A percentile compares a stretch with the other conserved stretches of the same genome.
Evolutionary conservation across 805 yeast species (phyloP).

Genomic region (Saturnispora zaruensis): DNA sequence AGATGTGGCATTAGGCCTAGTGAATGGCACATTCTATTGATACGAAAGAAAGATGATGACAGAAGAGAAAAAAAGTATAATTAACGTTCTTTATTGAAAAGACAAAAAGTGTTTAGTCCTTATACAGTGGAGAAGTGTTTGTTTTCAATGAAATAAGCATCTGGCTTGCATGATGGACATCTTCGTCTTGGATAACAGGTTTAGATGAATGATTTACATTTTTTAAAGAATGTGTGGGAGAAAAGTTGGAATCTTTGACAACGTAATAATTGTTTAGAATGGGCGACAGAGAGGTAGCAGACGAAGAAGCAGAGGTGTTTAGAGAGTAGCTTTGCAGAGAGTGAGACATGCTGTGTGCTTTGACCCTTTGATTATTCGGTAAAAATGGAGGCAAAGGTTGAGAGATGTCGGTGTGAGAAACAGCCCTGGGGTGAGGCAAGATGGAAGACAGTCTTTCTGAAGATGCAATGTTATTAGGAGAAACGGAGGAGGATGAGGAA

Average conservation of each 20-base stretch:
- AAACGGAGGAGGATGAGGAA: neutral
- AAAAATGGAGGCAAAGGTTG: neutral
- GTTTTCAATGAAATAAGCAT: conserved; percentile 4
- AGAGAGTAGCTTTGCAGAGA: neutral
- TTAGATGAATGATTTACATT: neutral
- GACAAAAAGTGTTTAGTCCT: neutral
- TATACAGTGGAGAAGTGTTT: neutral
- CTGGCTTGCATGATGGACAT: conserved; percentile 8
- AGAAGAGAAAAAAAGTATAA: neutral
- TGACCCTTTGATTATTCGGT: neutral
- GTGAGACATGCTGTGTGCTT: neutral
- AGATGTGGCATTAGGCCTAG: neutral
- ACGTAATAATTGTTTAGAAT: neutral
- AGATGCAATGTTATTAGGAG: neutral
- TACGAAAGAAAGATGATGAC: neutral
- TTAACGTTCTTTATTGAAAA: neutral
- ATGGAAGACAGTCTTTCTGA: neutral
- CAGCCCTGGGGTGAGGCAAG: neutral
- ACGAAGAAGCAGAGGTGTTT: neutral
- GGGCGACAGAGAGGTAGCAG: neutral
- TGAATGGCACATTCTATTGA: neutral
- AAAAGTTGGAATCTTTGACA: neutral
- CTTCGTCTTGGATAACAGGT: neutral
- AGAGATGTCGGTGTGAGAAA: neutral
- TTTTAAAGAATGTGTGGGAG: neutral